Conservation (phyloP, 495 filamentous ascomycete species). For the Neurospora tetrasperma region DNA sequence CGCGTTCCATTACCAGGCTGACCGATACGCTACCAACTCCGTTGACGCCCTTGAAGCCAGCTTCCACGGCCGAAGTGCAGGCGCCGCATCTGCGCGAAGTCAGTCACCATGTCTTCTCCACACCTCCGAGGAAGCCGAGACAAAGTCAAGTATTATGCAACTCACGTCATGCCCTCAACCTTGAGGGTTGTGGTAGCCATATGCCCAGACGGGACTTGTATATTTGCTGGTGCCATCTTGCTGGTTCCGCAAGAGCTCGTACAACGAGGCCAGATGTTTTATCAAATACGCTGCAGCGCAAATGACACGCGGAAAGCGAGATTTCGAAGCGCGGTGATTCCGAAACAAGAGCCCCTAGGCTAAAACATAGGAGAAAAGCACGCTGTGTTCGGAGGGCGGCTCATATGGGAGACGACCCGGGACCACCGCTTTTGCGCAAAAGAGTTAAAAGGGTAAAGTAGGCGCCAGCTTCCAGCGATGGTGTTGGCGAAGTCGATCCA, state of each 20-base stretch:
- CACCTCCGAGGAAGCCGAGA: background rate
- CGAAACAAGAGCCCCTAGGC: background rate
- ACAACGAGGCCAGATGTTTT: background rate
- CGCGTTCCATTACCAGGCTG: constrained; percentile 84
- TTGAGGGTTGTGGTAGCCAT: constrained; percentile 88
- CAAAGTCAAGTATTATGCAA: constrained; percentile 2
- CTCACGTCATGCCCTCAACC: constrained; percentile 81
- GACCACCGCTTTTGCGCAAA: background rate
- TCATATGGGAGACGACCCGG: background rate
- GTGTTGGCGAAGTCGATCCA: constrained; percentile 4
- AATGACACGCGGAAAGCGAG: background rate
- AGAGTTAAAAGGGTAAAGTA: background rate
- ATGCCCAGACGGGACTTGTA: constrained; percentile 40
- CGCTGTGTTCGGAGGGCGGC: background rate
- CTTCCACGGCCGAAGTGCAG: constrained; percentile 80
- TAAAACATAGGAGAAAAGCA: background rate
- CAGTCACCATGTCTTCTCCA: background rate
- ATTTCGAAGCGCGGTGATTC: background rate
- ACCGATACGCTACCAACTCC: constrained; percentile 79
- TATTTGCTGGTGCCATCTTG: constrained; percentile 39
- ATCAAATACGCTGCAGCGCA: background rate
- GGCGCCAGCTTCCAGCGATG: constrained; percentile 16
- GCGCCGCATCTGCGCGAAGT: constrained; percentile 48
- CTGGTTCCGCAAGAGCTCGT: background rate
- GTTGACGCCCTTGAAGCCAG: constrained; percentile 67